These are phyloP conservation scores for Sporothrix variecibatus DNA, from an alignment of 2,329 filamentous ascomycete genomes.

Conservation along the genomic window DNA sequence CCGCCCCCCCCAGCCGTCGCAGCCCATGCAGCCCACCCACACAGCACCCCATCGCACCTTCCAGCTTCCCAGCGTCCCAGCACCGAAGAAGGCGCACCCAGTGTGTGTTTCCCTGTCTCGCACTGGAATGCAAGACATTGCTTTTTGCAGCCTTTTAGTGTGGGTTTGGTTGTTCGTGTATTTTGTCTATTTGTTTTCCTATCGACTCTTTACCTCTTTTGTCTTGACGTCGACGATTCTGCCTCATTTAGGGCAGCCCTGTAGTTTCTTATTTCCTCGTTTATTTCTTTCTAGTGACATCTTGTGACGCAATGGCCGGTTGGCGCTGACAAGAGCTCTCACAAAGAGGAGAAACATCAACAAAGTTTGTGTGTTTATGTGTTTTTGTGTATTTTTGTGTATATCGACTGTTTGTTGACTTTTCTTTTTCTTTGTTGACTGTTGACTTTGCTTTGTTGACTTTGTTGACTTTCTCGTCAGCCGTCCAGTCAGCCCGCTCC, in stretches of 20 bases:
- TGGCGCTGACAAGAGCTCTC: neutral
- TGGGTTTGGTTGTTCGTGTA: neutral
- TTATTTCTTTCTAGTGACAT: neutral
- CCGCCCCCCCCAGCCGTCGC: neutral
- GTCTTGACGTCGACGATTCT: neutral
- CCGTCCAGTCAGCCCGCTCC: slow-evolving; percentile 10
- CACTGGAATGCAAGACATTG: slow-evolving; percentile 22
- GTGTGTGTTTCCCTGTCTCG: slow-evolving; percentile 22
- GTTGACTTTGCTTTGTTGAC: neutral
- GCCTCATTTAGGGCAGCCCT: neutral
- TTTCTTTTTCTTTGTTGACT: too few species aligned
- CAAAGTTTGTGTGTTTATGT: neutral
- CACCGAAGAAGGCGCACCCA: neutral
- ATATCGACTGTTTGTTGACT: too few species aligned
- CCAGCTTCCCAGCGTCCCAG: neutral
- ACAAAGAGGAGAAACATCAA: slow-evolving; percentile 22
- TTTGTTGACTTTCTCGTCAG: slow-evolving; percentile 1
- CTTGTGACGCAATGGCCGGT: neutral
- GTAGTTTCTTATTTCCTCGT: neutral
- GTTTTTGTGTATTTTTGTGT: neutral
- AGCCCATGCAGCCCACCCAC: neutral
- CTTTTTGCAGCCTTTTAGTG: neutral
- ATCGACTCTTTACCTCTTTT: neutral
- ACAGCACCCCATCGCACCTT: neutral
- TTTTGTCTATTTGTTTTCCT: neutral